A percentile compares a stretch with the other conserved stretches of the same genome.
Conservation (phyloP, 495 filamentous ascomycete genomes). For the Chaetomium tenue region DNA sequence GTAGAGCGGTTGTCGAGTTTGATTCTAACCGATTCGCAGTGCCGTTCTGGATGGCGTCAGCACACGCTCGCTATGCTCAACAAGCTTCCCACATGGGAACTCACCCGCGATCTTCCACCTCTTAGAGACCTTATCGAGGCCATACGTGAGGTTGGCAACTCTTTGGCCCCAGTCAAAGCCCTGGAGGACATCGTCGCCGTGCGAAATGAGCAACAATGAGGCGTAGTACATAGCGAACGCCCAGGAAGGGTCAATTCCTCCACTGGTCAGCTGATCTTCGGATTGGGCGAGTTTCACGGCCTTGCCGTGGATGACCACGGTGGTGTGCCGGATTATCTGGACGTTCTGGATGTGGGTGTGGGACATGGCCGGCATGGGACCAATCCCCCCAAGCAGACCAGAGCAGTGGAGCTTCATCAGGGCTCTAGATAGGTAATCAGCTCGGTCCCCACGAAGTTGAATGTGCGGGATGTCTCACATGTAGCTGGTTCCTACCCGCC, state of each 20-base stretch:
- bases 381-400: constrained; percentile 21
- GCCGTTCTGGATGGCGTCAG: constrained; percentile 13
- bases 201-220: constrained; percentile 29
- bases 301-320: constrained; percentile 25
- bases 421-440: constrained; percentile 19
- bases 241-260: constrained; percentile 26
- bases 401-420: constrained; percentile 34
- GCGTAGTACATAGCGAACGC: constrained; percentile 33
- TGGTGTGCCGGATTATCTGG: constrained; percentile 25
- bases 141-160: constrained; percentile 24
- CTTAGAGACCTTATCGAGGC: constrained; percentile 16
- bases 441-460: no score
- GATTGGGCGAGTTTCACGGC: constrained; percentile 16
- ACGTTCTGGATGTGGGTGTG: constrained; percentile 18
- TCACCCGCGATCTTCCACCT: constrained; percentile 37
- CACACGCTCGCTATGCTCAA: neutral
- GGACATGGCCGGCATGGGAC: neutral
- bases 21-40: constrained; percentile 10
- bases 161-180: constrained; percentile 26
- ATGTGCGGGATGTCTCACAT: constrained; percentile 24
- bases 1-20: constrained; percentile 13
- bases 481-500: constrained; percentile 32
- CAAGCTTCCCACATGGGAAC: neutral
- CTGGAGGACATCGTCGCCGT: constrained; percentile 26
- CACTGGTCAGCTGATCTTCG: constrained; percentile 12